These are phyloP conservation scores for Leishmania amazonensis DNA, from an alignment of 208 protist species.

Conservation along the genomic window DNA sequence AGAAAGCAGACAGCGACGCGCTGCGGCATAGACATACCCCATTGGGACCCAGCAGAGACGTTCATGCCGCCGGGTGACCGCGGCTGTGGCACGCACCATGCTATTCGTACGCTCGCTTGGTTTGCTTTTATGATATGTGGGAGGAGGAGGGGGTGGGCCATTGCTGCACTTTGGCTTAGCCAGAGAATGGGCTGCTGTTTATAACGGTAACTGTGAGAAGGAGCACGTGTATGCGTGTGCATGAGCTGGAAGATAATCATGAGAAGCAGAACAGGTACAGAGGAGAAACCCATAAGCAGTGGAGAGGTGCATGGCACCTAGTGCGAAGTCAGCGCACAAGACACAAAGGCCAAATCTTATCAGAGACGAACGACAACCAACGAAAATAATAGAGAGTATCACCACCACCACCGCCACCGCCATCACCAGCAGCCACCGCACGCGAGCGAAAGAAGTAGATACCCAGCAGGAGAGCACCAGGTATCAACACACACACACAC, in stretches of 20 bases:
- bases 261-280: neutral
- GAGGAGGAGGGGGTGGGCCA: neutral
- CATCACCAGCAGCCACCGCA: too few relatives aligned
- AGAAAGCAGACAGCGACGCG: neutral
- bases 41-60: neutral
- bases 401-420: too few relatives aligned
- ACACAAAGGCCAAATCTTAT: too few relatives aligned
- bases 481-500: neutral
- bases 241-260: neutral
- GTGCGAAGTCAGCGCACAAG: too few relatives aligned
- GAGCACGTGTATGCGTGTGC: neutral
- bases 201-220: neutral
- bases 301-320: neutral
- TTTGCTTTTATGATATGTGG: neutral
- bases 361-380: too few relatives aligned
- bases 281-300: neutral
- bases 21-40: neutral
- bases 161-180: too few relatives aligned
- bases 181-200: too few relatives aligned
- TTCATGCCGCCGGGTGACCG: neutral
- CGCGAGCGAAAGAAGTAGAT: too few relatives aligned
- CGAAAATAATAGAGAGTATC: too few relatives aligned
- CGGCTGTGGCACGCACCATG: neutral
- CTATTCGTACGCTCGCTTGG: neutral
- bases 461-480: too few relatives aligned